Evolutionary conservation across 495 filamentous ascomycete genomes (phyloP).

Genomic region (Letharia lupina): DNA sequence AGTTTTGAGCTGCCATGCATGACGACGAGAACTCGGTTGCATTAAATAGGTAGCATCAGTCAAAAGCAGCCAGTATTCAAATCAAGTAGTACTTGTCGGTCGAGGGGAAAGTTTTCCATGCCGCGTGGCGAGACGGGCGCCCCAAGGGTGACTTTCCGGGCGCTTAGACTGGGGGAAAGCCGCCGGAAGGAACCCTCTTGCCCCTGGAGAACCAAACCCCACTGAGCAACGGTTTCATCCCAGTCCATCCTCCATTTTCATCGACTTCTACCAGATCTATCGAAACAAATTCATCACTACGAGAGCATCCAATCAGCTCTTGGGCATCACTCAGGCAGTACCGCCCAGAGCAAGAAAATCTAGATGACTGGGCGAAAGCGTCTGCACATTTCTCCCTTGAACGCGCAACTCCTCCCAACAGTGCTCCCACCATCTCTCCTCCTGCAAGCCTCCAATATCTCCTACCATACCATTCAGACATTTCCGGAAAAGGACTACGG

Average conservation of each 20-base stretch:
- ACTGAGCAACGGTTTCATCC: background rate
- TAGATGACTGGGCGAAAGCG: constrained; percentile 37
- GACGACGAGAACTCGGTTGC: too few species aligned
- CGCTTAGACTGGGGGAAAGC: background rate
- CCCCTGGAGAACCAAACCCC: background rate
- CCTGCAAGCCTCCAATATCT: constrained; percentile 59
- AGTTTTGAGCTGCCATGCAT: too few species aligned
- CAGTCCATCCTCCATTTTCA: background rate
- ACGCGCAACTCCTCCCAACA: constrained; percentile 55
- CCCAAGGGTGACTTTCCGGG: background rate
- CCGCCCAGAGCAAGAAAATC: background rate
- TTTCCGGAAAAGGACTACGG: constrained; percentile 89
- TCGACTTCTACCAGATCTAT: background rate
- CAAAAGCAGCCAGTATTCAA: too few species aligned
- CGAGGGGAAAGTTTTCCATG: too few species aligned
- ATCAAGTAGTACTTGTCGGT: too few species aligned
- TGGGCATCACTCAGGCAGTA: background rate
- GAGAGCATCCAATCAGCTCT: background rate
- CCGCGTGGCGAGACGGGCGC: too few species aligned
- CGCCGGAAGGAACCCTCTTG: background rate
- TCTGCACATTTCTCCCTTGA: constrained; percentile 82
- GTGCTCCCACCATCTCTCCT: constrained; percentile 45
- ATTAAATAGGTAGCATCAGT: too few species aligned
- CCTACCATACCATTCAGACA: constrained; percentile 72
- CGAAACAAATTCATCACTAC: background rate